phyloP scores from a whole-genome alignment of 2,329 filamentous ascomycete species.

The Allantophomopsis lycopodina region DNA sequence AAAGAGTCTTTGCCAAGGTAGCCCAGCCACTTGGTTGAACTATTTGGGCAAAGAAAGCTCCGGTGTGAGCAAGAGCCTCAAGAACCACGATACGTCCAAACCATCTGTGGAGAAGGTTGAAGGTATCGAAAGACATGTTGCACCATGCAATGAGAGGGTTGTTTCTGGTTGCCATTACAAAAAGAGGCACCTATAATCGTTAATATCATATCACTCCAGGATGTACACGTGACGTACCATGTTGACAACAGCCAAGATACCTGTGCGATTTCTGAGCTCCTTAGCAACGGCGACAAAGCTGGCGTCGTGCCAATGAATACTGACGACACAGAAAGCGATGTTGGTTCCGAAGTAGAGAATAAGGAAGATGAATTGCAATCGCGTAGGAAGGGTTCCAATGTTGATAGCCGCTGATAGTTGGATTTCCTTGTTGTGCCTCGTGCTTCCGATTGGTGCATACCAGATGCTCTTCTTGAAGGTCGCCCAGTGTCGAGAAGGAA shows the following conservation, averaged over 20 bases:
- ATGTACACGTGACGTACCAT: conserved; percentile 31
- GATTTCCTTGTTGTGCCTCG: conserved; percentile 65
- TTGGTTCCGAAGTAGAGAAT: conserved; percentile 58
- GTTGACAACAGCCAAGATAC: conserved; percentile 58
- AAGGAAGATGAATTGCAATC: conserved; percentile 62
- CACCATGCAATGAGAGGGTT: conserved; percentile 63
- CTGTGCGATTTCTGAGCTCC: conserved; percentile 53
- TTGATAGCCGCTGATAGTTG: conserved; percentile 54
- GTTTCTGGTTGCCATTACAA: conserved; percentile 62
- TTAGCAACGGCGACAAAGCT: conserved; percentile 27
- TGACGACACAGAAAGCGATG: conserved; percentile 59
- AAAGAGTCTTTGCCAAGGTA: conserved; percentile 23
- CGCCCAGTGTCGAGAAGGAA: conserved; percentile 35
- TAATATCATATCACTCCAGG: not conserved
- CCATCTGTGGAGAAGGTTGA: conserved; percentile 73
- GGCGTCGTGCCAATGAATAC: conserved; percentile 40
- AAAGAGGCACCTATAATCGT: conserved; percentile 37
- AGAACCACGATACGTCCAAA: conserved; percentile 62
- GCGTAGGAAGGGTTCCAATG: conserved; percentile 66
- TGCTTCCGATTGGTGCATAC: conserved; percentile 58
- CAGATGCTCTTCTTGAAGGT: conserved; percentile 54
- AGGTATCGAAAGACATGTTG: conserved; percentile 68
- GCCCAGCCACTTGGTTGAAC: conserved; percentile 33
- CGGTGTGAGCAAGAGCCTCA: conserved; percentile 52
- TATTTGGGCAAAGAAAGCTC: conserved; percentile 38